Evolutionary conservation across 345 rosid species (phyloP).

Genomic region (Citrus inodora): DNA sequence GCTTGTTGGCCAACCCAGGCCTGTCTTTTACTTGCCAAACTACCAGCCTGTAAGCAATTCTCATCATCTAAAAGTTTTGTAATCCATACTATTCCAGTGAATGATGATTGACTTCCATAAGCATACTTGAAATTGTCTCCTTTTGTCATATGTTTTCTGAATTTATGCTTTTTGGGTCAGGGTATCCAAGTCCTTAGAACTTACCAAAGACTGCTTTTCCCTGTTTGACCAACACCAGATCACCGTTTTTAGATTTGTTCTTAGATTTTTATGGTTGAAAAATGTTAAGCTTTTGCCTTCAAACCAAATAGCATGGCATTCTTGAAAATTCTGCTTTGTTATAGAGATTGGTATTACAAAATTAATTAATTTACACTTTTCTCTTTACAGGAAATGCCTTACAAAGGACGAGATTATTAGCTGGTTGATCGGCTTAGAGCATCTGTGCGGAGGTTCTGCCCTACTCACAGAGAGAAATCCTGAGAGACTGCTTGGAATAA

Average conservation of each 20-base stretch:
- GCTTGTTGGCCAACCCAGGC: constrained; percentile 63
- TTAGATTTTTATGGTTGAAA: not conserved
- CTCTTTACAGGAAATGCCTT: constrained; percentile 58
- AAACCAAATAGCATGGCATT: not conserved
- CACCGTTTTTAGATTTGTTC: not conserved
- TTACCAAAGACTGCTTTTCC: not conserved
- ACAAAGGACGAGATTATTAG: constrained; percentile 60
- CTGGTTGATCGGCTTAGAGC: constrained; percentile 3
- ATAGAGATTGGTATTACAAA: not conserved
- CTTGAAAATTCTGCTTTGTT: not conserved
- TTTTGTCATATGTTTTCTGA: not conserved
- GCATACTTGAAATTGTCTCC: not conserved
- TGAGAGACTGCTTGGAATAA: constrained; percentile 8
- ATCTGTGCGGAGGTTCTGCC: constrained; percentile 10
- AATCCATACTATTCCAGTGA: not conserved
- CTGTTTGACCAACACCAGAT: not conserved
- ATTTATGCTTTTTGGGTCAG: not conserved
- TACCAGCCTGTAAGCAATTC: constrained; percentile 64
- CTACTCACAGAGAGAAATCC: constrained; percentile 20
- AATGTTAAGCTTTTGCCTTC: not conserved
- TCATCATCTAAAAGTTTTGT: not conserved
- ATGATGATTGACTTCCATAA: not conserved
- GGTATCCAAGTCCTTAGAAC: not conserved
- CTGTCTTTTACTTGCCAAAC: constrained; percentile 53
- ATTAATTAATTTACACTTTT: not conserved